These are phyloP conservation scores for Penicillium sp. DNA, from an alignment of 2,329 filamentous ascomycete genomes.

Conservation along the genomic window DNA sequence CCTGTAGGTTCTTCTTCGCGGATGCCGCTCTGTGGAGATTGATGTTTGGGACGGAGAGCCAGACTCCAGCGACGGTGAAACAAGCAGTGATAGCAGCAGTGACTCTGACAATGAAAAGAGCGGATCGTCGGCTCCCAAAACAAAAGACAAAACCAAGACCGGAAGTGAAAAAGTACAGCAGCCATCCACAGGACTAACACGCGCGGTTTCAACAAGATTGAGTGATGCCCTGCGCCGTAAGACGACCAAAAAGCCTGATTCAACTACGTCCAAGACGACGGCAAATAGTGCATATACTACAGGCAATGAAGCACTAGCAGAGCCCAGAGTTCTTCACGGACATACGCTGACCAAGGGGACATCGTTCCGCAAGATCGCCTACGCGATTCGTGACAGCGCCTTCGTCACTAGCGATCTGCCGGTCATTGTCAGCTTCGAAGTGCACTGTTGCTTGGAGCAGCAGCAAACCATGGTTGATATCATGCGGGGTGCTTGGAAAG, in stretches of 20 bases:
- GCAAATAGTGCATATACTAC: not conserved
- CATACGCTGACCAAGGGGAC: conserved; percentile 86
- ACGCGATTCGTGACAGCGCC: conserved; percentile 73
- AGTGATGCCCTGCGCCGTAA: conserved; percentile 25
- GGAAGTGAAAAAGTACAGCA: conserved; percentile 15
- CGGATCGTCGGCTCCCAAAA: conserved; percentile 21
- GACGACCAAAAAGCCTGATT: conserved; percentile 7
- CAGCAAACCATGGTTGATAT: conserved; percentile 93
- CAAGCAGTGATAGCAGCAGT: conserved; percentile 36
- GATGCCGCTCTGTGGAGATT: conserved; percentile 90
- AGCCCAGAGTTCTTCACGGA: conserved; percentile 83
- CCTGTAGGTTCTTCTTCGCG: conserved; percentile 66
- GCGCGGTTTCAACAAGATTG: conserved; percentile 26
- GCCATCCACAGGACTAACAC: conserved; percentile 6
- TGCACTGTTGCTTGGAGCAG: conserved; percentile 79
- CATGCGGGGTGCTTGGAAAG: conserved; percentile 85
- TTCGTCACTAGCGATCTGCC: conserved; percentile 77
- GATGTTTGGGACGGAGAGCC: conserved; percentile 84
- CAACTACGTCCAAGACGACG: not conserved
- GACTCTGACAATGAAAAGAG: conserved; percentile 24
- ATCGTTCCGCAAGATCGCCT: conserved; percentile 82
- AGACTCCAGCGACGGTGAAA: conserved; percentile 30
- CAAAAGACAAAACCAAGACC: conserved; percentile 17
- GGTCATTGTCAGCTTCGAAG: conserved; percentile 88
- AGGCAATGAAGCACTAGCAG: conserved; percentile 44